These are phyloP conservation scores for Venturia aucupariae DNA, from an alignment of 2,329 filamentous ascomycete genomes.

Conservation along the genomic window DNA sequence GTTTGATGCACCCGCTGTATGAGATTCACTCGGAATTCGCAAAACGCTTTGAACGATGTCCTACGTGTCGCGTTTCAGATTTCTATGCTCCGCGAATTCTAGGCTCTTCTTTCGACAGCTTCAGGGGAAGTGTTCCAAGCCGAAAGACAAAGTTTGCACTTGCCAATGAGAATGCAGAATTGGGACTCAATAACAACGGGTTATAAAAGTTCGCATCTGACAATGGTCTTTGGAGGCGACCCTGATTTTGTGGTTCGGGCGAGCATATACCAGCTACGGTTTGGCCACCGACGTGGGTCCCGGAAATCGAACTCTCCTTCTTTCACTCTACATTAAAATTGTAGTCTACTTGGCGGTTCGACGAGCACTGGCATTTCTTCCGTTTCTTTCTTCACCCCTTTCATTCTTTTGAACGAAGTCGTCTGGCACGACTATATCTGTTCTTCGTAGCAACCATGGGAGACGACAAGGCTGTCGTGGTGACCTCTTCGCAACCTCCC, in stretches of 20 bases:
- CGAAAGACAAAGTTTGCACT: not conserved
- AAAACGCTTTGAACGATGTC: not conserved
- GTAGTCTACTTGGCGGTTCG: not conserved
- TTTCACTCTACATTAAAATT: not conserved
- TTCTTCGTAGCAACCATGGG: not conserved
- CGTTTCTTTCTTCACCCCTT: not conserved
- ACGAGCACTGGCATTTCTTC: not conserved
- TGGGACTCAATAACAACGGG: not conserved
- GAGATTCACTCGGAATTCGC: not conserved
- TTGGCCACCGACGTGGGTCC: not conserved
- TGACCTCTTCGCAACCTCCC: constrained; percentile 4
- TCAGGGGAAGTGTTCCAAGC: not conserved
- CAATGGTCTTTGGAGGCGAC: not conserved
- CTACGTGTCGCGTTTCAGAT: not conserved
- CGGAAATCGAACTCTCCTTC: not conserved
- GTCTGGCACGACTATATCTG: constrained; percentile 1
- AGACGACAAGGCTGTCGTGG: constrained; percentile 1
- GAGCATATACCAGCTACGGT: not conserved
- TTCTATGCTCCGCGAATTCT: not conserved
- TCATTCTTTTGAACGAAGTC: not conserved
- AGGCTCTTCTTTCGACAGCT: not conserved
- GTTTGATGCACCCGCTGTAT: constrained; percentile 8
- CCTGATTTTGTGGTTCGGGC: not conserved
- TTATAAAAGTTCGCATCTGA: not conserved
- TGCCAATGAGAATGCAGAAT: not conserved